Conservation (phyloP, 192 early-diverging fungal genomes). For the Phycomyces nitens region DNA sequence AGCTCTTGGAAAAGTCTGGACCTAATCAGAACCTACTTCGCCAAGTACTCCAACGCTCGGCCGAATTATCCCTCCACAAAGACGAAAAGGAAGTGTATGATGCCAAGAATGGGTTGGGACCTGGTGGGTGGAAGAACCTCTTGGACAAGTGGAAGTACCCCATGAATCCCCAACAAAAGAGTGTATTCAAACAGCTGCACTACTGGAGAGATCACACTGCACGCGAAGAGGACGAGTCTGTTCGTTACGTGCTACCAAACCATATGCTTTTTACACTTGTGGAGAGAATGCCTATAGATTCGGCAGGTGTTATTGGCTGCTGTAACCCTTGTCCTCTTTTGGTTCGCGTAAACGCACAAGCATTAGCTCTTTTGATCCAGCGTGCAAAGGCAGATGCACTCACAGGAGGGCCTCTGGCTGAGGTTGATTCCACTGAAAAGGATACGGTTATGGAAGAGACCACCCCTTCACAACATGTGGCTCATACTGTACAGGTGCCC, state of each 20-base stretch:
- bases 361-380: constrained; percentile 62
- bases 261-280: constrained; percentile 82
- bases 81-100: constrained; percentile 89
- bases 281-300: constrained; percentile 68
- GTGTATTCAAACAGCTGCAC: constrained; percentile 86
- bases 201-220: constrained; percentile 90
- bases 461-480: background rate
- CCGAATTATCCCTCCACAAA: constrained; percentile 57
- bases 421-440: background rate
- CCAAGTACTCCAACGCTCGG: constrained; percentile 62
- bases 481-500: background rate
- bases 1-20: constrained; percentile 65
- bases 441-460: background rate
- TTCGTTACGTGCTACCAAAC: constrained; percentile 84
- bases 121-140: constrained; percentile 72
- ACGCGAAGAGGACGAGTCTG: constrained; percentile 89
- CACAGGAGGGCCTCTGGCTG: background rate
- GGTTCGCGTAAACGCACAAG: constrained; percentile 77
- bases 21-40: constrained; percentile 63
- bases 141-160: constrained; percentile 61
- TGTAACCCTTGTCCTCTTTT: constrained; percentile 82
- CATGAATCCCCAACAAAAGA: constrained; percentile 56
- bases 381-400: constrained; percentile 18
- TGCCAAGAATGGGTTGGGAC: constrained; percentile 69
- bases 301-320: constrained; percentile 60